Evolutionary conservation across 2,329 filamentous ascomycete species (phyloP), one percentile per base, ranked within the genome.

Genomic region (Bertia moriformis): DNA sequence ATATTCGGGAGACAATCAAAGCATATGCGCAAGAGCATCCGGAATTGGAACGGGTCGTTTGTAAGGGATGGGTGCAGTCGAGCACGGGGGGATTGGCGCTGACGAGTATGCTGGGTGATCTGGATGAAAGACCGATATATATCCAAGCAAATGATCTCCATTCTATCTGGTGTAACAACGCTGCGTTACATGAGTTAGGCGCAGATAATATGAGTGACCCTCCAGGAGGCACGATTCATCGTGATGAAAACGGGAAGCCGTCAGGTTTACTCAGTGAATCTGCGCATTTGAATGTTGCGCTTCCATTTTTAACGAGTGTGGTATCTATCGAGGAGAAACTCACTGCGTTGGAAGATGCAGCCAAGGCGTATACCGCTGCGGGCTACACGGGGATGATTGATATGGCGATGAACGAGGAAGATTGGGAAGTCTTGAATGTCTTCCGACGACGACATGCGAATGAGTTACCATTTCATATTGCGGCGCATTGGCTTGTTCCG

Each of bases 351-450:
- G 37, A 66, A 66, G 39, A 45, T 59, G 65, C 62, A 0, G 54
- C 65, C 36, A 44, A 48, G 0, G 55, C 58, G 7, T 69, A 67
- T 41, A 61, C 60, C 19, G 49, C 55, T 0, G 58, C 58, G 0
- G 66, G 66, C 1, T 65, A 63, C 40, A 68, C 66, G 0, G 63
- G 64, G 2, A 50, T 66, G 24, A 56, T 68, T 4, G 66, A 69
- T 37, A 68, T 69, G 66, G 66, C 64, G 15, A 68, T 67, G 63
- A 63, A 69, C 39, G 64, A 68, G 22, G 54, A 55, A 17, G 55
- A 56, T 1, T 69, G 65, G 65, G 59, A 59, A 33, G 55, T 63
- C 0, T 46, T 69, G 17, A 49, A 60, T 3, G 48, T 55, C 4
- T 51, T 66, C 17, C n/a, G n/a, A n/a, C n/a, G n/a, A n/a, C 55